Evolutionary conservation across 176 grass and related monocot species (phyloP).

Genomic region (Cymbopogon citratus): DNA sequence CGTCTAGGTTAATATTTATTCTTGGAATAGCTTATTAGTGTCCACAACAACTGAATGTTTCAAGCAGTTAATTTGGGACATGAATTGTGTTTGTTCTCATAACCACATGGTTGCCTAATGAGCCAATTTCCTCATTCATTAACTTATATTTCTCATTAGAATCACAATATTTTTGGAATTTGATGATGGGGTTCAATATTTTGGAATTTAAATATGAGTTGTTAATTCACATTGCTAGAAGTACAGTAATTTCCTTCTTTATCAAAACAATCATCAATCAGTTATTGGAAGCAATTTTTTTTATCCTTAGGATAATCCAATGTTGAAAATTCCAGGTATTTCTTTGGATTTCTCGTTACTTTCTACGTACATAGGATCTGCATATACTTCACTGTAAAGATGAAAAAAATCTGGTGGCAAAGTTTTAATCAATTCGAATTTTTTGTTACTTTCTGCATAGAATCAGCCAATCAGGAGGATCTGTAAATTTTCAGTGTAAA

Average conservation of each 20-base stretch:
- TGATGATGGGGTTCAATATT: not conserved
- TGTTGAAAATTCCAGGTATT: not conserved
- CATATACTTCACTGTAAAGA: no score
- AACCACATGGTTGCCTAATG: not conserved
- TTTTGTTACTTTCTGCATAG: no score
- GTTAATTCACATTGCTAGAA: not conserved
- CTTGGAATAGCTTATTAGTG: not conserved
- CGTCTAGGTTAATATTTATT: not conserved
- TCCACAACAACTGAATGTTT: not conserved
- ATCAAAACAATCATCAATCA: not conserved
- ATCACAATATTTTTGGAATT: not conserved
- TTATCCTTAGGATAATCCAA: not conserved
- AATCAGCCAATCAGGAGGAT: not conserved
- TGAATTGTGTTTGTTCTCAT: not conserved
- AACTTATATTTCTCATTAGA: not conserved
- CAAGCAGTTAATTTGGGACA: not conserved
- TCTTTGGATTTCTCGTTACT: not conserved
- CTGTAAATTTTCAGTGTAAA: not conserved
- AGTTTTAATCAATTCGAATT: no score
- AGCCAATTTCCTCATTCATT: not conserved
- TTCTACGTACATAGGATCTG: not conserved
- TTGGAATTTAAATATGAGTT: not conserved
- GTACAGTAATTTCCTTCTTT: not conserved
- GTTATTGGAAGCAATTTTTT: not conserved
- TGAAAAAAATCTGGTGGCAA: no score